Evolutionary conservation across 176 grass and related monocot genomes (phyloP).

Genomic region (Poa annua): DNA sequence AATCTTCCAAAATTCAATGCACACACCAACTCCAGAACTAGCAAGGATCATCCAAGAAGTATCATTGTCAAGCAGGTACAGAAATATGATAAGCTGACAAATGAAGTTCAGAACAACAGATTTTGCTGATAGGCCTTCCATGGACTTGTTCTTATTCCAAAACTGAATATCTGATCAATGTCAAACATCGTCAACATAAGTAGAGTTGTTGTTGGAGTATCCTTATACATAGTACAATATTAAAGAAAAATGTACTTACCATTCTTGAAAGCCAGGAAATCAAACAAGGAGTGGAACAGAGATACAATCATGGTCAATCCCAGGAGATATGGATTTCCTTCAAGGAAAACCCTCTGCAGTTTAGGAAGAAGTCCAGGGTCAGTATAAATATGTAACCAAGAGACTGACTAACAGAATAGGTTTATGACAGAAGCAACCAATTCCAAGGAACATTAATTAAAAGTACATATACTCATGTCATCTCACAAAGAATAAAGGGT

Average conservation of each 20-base stretch:
- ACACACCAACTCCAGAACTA: constrained; percentile 91
- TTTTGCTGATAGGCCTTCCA: constrained; percentile 99
- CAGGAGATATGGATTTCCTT: constrained; percentile 94
- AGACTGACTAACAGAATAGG: constrained; percentile 18
- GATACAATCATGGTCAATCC: constrained; percentile 86
- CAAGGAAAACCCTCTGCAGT: constrained; percentile 92
- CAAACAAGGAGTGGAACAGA: constrained; percentile 92
- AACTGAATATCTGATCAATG: constrained; percentile 93
- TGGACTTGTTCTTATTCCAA: constrained; percentile 99
- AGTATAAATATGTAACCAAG: neutral
- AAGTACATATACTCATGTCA: constrained; percentile 15
- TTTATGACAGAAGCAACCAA: constrained; percentile 17
- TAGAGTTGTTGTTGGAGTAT: constrained; percentile 10
- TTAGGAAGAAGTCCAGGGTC: constrained; percentile 35
- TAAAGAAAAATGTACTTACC: constrained; percentile 47
- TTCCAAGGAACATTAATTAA: constrained; percentile 18
- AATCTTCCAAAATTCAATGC: constrained; percentile 99
- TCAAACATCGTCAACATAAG: neutral
- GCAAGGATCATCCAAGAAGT: constrained; percentile 99
- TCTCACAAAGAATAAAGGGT: constrained; percentile 17
- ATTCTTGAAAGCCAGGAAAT: constrained; percentile 99
- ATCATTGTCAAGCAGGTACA: constrained; percentile 97
- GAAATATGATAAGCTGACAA: constrained; percentile 91
- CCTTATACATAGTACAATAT: no score
- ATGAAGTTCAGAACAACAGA: constrained; percentile 94